Evolutionary conservation across 2,329 filamentous ascomycete genomes (phyloP).

Genomic region (Fusarium mundagurra): DNA sequence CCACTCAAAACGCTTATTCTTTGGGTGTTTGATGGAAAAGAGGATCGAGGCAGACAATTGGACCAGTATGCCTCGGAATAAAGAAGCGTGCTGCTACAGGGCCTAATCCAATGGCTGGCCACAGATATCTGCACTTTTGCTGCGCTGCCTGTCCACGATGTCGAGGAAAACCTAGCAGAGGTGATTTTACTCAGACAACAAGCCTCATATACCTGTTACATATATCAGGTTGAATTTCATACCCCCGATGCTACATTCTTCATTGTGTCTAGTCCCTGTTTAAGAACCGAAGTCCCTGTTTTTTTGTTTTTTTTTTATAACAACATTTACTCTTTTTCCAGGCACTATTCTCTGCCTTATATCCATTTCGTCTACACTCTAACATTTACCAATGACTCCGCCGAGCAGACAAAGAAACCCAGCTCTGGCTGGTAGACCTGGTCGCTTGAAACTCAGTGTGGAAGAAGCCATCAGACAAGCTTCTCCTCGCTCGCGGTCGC

Average conservation of each 20-base stretch:
- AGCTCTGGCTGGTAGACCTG: conserved; percentile 2
- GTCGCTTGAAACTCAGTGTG: conserved; percentile 3
- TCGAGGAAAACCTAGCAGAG: conserved; percentile 6
- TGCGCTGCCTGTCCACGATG: conserved; percentile 6
- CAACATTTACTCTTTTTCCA: background rate
- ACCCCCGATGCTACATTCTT: background rate
- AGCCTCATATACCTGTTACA: background rate
- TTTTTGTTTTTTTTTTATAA: background rate
- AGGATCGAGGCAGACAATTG: conserved; percentile 2
- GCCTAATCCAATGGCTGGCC: conserved; percentile 11
- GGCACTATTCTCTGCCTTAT: conserved; percentile 10
- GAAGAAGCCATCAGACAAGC: conserved; percentile 17
- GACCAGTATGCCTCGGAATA: conserved; percentile 17
- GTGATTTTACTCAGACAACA: background rate
- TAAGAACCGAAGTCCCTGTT: background rate
- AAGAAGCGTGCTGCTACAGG: conserved; percentile 3
- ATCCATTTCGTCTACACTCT: background rate
- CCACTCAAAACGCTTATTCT: conserved; percentile 11
- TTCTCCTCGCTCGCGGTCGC: conserved; percentile 21
- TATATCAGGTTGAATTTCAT: background rate
- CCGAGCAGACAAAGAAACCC: conserved; percentile 21
- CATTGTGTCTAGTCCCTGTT: background rate
- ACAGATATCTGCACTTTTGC: conserved; percentile 20
- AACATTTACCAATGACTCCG: background rate
- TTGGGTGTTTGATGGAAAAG: background rate